Conservation (phyloP, 257 asterid species). For the Mentha longifolia region DNA sequence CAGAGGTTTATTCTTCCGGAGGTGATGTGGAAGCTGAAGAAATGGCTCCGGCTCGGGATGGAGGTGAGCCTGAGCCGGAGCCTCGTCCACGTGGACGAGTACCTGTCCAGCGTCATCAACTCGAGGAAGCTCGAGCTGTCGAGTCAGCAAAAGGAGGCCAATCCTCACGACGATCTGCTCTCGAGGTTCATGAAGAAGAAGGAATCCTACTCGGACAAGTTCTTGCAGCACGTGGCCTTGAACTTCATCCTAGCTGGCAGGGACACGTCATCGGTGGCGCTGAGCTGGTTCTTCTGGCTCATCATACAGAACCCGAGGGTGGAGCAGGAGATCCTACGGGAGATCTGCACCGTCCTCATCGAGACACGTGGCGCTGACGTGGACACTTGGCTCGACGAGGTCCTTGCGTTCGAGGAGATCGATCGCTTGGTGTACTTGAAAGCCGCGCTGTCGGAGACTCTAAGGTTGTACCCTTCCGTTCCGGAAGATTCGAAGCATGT, state of each 20-base stretch:
- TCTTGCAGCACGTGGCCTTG: slow-evolving; percentile 83
- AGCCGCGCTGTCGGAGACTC: slow-evolving; percentile 83
- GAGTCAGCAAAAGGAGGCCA: slow-evolving; percentile 57
- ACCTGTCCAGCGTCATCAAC: slow-evolving; percentile 60
- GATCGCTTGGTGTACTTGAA: slow-evolving; percentile 72
- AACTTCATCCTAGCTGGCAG: slow-evolving; percentile 96
- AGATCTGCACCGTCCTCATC: slow-evolving; percentile 61
- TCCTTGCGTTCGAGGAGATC: slow-evolving; percentile 68
- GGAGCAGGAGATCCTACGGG: slow-evolving; percentile 58
- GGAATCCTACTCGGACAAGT: slow-evolving; percentile 71
- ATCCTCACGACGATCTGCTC: slow-evolving; percentile 72
- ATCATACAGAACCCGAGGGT: slow-evolving; percentile 65
- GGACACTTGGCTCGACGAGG: slow-evolving; percentile 61
- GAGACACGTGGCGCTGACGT: slow-evolving; percentile 69
- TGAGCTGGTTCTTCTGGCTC: slow-evolving; percentile 95
- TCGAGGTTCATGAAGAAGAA: slow-evolving; percentile 91
- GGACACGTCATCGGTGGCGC: slow-evolving; percentile 90
- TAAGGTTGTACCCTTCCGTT: slow-evolving; percentile 84
- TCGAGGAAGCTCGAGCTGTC: slow-evolving; percentile 72
- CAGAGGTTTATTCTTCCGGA: slow-evolving; percentile 83
- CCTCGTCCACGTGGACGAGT: slow-evolving; percentile 67
- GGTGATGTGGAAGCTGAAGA: slow-evolving; percentile 84
- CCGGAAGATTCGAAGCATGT: slow-evolving; percentile 93
- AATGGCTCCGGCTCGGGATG: slow-evolving; percentile 87
- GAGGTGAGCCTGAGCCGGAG: slow-evolving; percentile 84